Base-by-base conservation (phyloP, 2,329 filamentous ascomycete species). In the Clonostachys chloroleuca region DNA sequence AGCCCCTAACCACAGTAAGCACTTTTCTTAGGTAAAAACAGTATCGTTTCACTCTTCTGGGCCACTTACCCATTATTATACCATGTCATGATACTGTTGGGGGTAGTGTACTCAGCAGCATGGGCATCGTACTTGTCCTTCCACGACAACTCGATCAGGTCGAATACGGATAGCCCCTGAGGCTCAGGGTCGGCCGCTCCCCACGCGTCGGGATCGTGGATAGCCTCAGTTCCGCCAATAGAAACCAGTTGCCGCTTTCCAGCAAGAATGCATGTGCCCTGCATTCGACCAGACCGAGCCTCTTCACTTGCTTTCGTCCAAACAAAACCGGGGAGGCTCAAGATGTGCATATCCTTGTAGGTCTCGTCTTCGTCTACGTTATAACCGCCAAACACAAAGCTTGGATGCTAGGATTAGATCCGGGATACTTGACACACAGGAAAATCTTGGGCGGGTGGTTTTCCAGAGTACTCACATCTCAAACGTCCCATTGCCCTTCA, bases 191-290 rank as follows among this genome's bases (percentile, higher is more conserved):
- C 66, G 10, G 53, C 48, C 9, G 59, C 59, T 7, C 47, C 50
- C 44, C 34, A 51, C 33, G 13, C 36, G 36, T 39, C 36, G 6
- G 16, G 14, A 17, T 39, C 36, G 36, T 12, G 6, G 6, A 17
- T 39, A 10, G 16, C 6, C 14, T 14, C 36, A 17, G 16, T 14
- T 14, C 70, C 70, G 20, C 68, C 69, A 12, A 66, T 52, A 17
- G 61, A 61, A 2, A 73, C 46, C 67, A 72, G 64, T 49, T 72
- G 68, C 18, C 67, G 54, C 14, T 53, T 50, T 8, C 65, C 66
- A 20, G 5, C 55, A 45, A 37, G 16, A 39, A 17, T 12, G 14
- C 36, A 14, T 14, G 36, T 39, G 36, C 36, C 16, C 36, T 14
- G 36, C 36, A 14, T 17, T 39, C 16, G 16, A 14, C 14, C 16